Conservation (phyloP, 176 grass and related monocot species). For the Melocanna baccifera region DNA sequence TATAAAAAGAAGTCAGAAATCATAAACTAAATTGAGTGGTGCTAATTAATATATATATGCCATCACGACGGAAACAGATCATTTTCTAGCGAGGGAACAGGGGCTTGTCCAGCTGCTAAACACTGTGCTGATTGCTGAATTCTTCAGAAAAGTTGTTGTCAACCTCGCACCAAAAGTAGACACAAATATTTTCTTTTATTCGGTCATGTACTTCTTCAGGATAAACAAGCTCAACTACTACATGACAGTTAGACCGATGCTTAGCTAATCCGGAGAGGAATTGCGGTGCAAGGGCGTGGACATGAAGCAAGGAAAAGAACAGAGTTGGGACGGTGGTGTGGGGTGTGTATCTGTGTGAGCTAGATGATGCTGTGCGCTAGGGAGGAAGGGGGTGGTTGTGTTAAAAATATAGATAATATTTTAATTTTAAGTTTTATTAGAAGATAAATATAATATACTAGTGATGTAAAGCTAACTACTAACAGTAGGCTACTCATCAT, state of each 20-base stretch:
- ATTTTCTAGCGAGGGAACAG: background rate
- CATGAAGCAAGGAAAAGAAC: constrained; percentile 18
- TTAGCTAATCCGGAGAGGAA: background rate
- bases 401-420: too few species aligned
- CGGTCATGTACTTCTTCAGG: background rate
- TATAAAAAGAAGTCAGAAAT: too few species aligned
- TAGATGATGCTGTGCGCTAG: constrained; percentile 17
- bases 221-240: background rate
- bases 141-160: background rate
- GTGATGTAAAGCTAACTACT: too few species aligned
- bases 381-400: background rate
- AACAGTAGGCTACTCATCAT: too few species aligned
- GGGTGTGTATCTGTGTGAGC: too few species aligned
- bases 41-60: background rate
- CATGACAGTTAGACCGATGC: background rate
- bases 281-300: constrained; percentile 36
- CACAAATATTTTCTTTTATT: background rate
- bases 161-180: background rate
- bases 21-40: too few species aligned
- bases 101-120: background rate
- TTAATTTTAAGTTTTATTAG: too few species aligned
- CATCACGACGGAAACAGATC: background rate
- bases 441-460: too few species aligned
- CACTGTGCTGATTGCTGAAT: background rate
- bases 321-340: background rate